phyloP scores from a whole-genome alignment of 2,329 filamentous ascomycete genomes.

The Pseudogymnoascus sp. region DNA sequence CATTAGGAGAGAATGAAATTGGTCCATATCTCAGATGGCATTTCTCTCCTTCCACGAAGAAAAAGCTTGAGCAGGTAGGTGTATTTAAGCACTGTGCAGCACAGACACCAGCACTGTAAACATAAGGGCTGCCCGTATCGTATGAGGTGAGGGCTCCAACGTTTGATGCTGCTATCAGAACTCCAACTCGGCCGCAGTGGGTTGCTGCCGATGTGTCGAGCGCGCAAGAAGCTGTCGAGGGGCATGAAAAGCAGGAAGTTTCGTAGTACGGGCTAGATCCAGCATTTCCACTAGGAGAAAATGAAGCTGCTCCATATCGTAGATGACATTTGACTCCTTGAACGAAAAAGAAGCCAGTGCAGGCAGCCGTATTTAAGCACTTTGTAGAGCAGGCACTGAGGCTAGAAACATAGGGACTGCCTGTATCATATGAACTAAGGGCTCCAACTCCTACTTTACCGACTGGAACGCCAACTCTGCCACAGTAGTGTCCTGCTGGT shows the following conservation, averaged over 20 bases:
- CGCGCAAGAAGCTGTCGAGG: not conserved
- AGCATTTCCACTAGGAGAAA: not conserved
- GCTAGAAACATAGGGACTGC: not conserved
- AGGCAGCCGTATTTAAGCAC: not conserved
- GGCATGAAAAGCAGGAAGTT: not conserved
- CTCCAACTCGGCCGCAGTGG: not conserved
- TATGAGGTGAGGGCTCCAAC: not conserved
- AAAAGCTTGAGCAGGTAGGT: not conserved
- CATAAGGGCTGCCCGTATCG: not conserved
- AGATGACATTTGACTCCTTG: not conserved
- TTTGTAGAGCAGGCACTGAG: not conserved
- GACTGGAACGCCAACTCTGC: not conserved
- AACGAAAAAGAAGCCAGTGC: not conserved
- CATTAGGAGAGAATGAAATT: not conserved
- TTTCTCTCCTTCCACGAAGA: not conserved
- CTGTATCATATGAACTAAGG: not conserved
- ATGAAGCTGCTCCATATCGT: not conserved
- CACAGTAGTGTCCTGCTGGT: not conserved
- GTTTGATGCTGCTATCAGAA: not conserved
- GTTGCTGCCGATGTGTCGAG: not conserved
- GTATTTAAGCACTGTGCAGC: not conserved
- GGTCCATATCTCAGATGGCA: not conserved
- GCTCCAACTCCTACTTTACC: not conserved
- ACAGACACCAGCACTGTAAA: not conserved
- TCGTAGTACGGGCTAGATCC: not conserved